A percentile compares a stretch with the other conserved stretches of the same genome.
Evolutionary conservation across 1,284 basidiomycete species (phyloP).

Genomic region (Cryptococcus sp.): DNA sequence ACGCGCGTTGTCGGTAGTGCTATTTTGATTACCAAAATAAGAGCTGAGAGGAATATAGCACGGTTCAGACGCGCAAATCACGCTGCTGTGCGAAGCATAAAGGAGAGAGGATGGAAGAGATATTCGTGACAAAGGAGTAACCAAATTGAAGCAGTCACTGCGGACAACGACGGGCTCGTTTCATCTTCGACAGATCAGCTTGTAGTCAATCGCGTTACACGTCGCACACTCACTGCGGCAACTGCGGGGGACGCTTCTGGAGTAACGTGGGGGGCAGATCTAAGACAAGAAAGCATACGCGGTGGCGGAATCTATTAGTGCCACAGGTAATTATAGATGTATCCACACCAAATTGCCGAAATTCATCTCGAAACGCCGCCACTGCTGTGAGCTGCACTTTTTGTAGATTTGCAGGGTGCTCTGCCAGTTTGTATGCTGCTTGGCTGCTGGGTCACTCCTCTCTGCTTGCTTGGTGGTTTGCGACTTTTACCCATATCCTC

Average conservation of each 20-base stretch:
- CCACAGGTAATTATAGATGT: slow-evolving; percentile 1
- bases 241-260: too few species aligned
- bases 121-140: slow-evolving; percentile 1
- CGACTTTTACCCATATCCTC: neutral
- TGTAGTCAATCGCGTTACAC: neutral
- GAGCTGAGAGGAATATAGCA: neutral
- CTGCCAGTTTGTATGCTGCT: too few species aligned
- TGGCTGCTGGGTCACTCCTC: too few species aligned
- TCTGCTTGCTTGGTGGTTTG: too few species aligned
- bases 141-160: neutral
- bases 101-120: slow-evolving; percentile 1
- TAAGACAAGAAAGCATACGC: neutral
- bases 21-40: neutral
- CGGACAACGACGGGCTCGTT: neutral
- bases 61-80: neutral
- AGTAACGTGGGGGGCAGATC: too few species aligned
- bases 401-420: too few species aligned
- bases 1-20: neutral
- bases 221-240: too few species aligned
- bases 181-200: neutral
- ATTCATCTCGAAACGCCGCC: slow-evolving; percentile 20
- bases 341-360: slow-evolving; percentile 11
- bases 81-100: neutral
- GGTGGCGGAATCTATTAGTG: slow-evolving; percentile 1
- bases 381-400: too few species aligned